Evolutionary conservation across 1,284 basidiomycete genomes (phyloP), one percentile per base, ranked within the genome.

Genomic region (Cutaneotrichosporon cutaneum): DNA sequence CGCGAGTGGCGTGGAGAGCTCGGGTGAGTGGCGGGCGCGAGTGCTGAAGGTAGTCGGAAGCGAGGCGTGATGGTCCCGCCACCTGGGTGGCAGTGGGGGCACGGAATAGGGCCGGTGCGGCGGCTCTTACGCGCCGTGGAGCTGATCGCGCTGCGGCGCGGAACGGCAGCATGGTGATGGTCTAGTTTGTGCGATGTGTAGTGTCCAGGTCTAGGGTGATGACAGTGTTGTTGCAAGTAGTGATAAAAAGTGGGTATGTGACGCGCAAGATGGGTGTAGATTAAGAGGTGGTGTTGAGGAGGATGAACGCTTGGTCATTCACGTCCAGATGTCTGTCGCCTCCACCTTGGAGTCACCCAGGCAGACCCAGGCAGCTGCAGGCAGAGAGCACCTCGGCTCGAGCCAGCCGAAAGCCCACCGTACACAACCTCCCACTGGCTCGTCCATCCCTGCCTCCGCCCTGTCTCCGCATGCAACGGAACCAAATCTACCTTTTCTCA

Each of bases 91-190:
- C 27, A 27, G 30, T 26, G 45, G 45, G 27, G 48, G 48, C 48
- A 27, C 48, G 48, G 48, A 51, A 27, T 5, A 27, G 27, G 26
- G 48, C 24, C 10, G 16, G 53, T 11, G 51, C 52, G 11, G 60
- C 22, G 45, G 56, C 30, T 58, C 27, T n/a, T 47, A 42, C 52
- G 52, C 59, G 61, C 39, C 63, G 39, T 30, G 60, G 61, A 35
- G 52, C 61, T 32, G 59, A 21, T 44, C 61, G 56, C 30, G 66
- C 63, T 30, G 66, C 69, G 22, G 68, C 61, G 52, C 70, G 65
- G 32, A 73, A 55, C 24, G 72, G 72, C 24, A 73, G 51, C 72
- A 73, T 73, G 54, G 8, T 24, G 32, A 52, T 35, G 42, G 27
- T 44, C 13, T 42, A 26, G 55, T 27, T 16, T n/a, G 24, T 53